Conservation (phyloP, 2,329 filamentous ascomycete genomes). For the Seiridium unicorne region DNA sequence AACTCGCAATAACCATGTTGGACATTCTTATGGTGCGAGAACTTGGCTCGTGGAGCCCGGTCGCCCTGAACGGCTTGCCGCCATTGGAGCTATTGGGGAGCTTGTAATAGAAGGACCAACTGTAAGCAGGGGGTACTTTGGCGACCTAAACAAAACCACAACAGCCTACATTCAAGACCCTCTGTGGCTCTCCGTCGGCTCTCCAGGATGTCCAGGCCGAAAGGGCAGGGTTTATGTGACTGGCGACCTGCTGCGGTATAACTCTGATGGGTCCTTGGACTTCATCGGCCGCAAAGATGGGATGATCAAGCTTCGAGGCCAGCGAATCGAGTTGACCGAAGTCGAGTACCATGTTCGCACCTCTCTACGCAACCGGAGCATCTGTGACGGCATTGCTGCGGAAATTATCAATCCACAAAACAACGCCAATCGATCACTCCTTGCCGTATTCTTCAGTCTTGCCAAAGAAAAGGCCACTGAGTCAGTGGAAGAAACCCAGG, state of each 20-base stretch:
- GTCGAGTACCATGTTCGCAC: slow-evolving; percentile 4
- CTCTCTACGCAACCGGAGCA: background rate
- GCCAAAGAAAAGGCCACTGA: background rate
- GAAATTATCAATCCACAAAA: background rate
- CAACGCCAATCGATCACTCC: background rate
- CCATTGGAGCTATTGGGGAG: slow-evolving; percentile 17
- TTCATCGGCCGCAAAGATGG: slow-evolving; percentile 14
- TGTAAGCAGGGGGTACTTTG: slow-evolving; percentile 42
- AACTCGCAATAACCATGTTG: background rate
- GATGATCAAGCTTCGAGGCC: slow-evolving; percentile 8
- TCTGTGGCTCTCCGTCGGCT: slow-evolving; percentile 25
- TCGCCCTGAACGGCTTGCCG: slow-evolving; percentile 1
- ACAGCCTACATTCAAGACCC: slow-evolving; percentile 39
- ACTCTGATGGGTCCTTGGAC: slow-evolving; percentile 27
- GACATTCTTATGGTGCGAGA: background rate
- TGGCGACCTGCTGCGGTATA: slow-evolving; percentile 36
- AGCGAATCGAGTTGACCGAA: slow-evolving; percentile 8
- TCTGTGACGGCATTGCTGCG: background rate
- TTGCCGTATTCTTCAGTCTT: background rate
- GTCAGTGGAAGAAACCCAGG: background rate
- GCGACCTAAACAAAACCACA: slow-evolving; percentile 38
- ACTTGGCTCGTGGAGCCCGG: background rate
- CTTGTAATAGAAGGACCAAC: slow-evolving; percentile 30
- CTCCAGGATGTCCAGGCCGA: slow-evolving; percentile 13
- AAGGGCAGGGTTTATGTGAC: slow-evolving; percentile 33